A percentile compares a stretch with the other conserved stretches of the same genome.
These are phyloP conservation scores for Porcisia hertigi DNA, from an alignment of 208 protist species.

Conservation along the genomic window DNA sequence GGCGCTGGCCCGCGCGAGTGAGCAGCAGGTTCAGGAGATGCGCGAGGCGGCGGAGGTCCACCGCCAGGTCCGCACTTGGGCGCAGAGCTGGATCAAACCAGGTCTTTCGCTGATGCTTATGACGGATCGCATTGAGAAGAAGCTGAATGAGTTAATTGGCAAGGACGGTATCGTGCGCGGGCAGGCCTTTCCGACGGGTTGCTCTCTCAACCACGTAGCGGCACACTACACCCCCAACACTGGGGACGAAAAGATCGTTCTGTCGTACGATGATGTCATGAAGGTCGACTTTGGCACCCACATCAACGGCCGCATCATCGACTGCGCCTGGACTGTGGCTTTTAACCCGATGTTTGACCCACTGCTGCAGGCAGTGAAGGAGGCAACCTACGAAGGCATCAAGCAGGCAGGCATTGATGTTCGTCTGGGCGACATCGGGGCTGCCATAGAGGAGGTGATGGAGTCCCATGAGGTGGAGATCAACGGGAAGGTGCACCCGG, in stretches of 20 bases:
- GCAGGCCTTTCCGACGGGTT: constrained; percentile 93
- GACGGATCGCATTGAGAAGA: constrained; percentile 93
- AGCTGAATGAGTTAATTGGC: constrained; percentile 86
- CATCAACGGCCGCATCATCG: constrained; percentile 97
- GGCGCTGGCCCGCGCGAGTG: constrained; percentile 77
- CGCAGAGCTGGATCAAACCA: constrained; percentile 90
- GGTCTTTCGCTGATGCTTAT: constrained; percentile 93
- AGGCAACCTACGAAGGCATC: constrained; percentile 98
- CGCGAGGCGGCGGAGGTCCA: constrained; percentile 91
- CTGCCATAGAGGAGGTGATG: constrained; percentile 98
- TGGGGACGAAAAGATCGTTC: constrained; percentile 93
- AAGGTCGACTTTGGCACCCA: constrained; percentile 99
- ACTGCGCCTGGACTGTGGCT: constrained; percentile 97
- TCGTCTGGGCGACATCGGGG: constrained; percentile 95
- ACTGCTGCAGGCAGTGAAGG: constrained; percentile 94
- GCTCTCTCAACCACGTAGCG: constrained; percentile 97
- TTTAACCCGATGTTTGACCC: constrained; percentile 97
- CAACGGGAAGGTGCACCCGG: constrained; percentile 92
- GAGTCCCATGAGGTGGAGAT: constrained; percentile 97
- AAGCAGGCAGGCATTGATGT: constrained; percentile 96
- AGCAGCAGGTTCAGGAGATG: constrained; percentile 85
- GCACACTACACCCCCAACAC: constrained; percentile 98
- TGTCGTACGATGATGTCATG: constrained; percentile 96
- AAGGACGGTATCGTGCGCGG: constrained; percentile 89
- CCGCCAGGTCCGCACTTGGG: constrained; percentile 91